Conservation (phyloP, 352 stramenopile genomes). For the Globisporangium cylindrosporum region DNA sequence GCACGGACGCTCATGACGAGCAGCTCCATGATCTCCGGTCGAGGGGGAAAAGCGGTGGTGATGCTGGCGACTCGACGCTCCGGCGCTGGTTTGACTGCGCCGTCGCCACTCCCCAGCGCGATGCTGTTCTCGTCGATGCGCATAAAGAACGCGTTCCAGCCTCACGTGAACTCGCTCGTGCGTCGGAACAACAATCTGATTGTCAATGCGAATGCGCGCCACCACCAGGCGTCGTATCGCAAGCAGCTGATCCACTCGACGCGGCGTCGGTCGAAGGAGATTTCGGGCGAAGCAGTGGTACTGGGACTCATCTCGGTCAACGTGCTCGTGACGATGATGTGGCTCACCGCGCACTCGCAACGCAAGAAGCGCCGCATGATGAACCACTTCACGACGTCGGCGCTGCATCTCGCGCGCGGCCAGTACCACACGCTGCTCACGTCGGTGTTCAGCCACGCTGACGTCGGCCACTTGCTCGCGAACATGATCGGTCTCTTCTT, state of each 20-base stretch:
- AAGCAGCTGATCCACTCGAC: slow-evolving; percentile 15
- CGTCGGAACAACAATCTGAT: background rate
- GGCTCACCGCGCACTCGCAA: slow-evolving; percentile 49
- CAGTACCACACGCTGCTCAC: slow-evolving; percentile 77
- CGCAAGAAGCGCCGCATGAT: slow-evolving; percentile 59
- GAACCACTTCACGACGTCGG: slow-evolving; percentile 73
- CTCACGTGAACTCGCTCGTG: slow-evolving; percentile 2
- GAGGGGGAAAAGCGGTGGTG: background rate
- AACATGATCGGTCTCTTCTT: slow-evolving; percentile 83
- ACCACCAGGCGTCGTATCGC: slow-evolving; percentile 13
- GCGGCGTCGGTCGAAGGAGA: background rate
- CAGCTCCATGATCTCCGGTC: background rate
- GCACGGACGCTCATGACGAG: slow-evolving; percentile 6
- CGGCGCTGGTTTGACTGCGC: no score
- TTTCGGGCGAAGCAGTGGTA: slow-evolving; percentile 41
- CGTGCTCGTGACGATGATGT: slow-evolving; percentile 52
- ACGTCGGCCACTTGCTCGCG: slow-evolving; percentile 48
- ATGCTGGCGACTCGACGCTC: background rate
- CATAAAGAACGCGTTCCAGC: slow-evolving; percentile 16
- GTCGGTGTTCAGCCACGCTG: slow-evolving; percentile 66
- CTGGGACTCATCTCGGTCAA: slow-evolving; percentile 58
- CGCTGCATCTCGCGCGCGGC: slow-evolving; percentile 51
- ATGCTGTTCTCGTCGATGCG: slow-evolving; percentile 16
- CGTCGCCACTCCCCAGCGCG: background rate
- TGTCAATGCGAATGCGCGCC: background rate